Conservation (phyloP, 768 basidiomycete genomes). For the Tylopilus cervinicoccineus region DNA sequence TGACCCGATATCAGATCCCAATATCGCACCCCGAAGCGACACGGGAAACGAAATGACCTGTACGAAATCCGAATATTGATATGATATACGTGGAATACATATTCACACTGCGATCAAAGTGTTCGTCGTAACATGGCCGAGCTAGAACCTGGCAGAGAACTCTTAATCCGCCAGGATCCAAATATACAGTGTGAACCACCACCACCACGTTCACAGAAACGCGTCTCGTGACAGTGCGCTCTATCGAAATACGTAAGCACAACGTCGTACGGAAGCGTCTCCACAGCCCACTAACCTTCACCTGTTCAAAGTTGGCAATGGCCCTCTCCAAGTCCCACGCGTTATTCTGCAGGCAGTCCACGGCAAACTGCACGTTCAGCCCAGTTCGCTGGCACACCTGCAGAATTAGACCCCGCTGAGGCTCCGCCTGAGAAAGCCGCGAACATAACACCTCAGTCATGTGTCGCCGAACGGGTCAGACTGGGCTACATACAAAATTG, state of each 20-base stretch:
- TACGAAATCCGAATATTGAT: slow-evolving; percentile 20
- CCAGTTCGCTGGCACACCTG: slow-evolving; percentile 71
- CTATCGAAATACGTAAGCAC: slow-evolving; percentile 34
- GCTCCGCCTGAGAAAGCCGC: slow-evolving; percentile 49
- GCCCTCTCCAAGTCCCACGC: slow-evolving; percentile 82
- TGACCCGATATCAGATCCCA: slow-evolving; percentile 20
- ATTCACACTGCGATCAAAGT: slow-evolving; percentile 10
- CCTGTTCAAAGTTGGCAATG: slow-evolving; percentile 79
- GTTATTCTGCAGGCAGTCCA: slow-evolving; percentile 84
- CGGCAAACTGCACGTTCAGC: slow-evolving; percentile 72
- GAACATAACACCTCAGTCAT: slow-evolving; percentile 12
- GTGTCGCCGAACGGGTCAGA: slow-evolving; percentile 6
- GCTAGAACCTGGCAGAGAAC: neutral
- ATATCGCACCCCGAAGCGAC: slow-evolving; percentile 15
- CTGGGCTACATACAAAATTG: slow-evolving; percentile 48
- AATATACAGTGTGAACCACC: slow-evolving; percentile 14
- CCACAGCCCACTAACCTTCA: slow-evolving; percentile 56
- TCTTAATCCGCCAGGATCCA: neutral
- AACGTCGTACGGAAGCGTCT: slow-evolving; percentile 1
- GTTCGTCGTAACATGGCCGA: neutral
- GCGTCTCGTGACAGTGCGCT: slow-evolving; percentile 50
- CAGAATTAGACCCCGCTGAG: slow-evolving; percentile 65
- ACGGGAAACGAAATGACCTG: slow-evolving; percentile 13
- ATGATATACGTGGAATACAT: slow-evolving; percentile 27
- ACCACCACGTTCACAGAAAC: slow-evolving; percentile 40